Conservation (phyloP, 208 protist genomes). For the Trypanosoma cruzi region DNA sequence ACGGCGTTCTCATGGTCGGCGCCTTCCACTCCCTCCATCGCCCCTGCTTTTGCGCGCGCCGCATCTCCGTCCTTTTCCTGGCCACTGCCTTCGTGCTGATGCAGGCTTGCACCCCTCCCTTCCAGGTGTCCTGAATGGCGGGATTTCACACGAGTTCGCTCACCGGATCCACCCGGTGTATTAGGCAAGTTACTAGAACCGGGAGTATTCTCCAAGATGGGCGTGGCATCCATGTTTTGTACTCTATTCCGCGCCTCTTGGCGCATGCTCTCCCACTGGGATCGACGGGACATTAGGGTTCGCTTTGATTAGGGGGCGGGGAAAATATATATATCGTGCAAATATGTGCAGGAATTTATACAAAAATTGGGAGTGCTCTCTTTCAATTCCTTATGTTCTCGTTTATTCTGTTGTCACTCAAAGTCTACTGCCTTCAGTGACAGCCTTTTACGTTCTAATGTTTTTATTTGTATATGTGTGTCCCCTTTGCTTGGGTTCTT, state of each 20-base stretch:
- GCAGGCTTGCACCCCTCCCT: not conserved
- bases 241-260: conserved; percentile 15
- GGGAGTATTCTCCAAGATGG: not conserved
- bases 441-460: no score
- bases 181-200: not conserved
- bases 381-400: not conserved
- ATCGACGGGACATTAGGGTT: conserved; percentile 21
- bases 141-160: not conserved
- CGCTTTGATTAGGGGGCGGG: no score
- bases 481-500: no score
- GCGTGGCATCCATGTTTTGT: not conserved
- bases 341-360: not conserved
- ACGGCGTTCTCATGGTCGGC: not conserved
- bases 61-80: not conserved
- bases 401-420: not conserved
- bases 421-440: no score
- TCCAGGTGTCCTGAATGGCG: not conserved
- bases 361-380: not conserved
- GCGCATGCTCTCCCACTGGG: conserved; percentile 22
- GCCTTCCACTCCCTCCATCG: no score
- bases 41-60: no score
- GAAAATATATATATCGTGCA: not conserved
- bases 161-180: not conserved
- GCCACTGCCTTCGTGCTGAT: no score
- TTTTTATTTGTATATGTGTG: no score